Conservation (phyloP, 805 yeast species). For the Millerozyma acaciae region DNA sequence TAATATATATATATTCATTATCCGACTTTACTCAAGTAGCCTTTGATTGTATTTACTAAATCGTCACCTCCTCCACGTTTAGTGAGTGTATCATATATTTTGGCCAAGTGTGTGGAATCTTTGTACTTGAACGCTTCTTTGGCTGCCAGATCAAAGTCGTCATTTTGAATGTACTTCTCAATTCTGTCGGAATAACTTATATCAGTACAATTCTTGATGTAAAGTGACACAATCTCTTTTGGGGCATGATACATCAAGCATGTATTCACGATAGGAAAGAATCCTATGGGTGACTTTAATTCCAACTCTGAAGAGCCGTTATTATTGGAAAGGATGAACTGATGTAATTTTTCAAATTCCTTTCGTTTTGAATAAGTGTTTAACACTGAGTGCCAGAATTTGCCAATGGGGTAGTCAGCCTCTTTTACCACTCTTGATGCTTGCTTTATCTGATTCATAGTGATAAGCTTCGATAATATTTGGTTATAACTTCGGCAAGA, state of each 20-base stretch:
- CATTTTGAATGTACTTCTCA: slow-evolving; percentile 49
- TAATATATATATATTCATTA: slow-evolving; percentile 12
- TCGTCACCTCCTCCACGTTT: slow-evolving; percentile 11
- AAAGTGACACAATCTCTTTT: slow-evolving; percentile 54
- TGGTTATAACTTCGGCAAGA: slow-evolving; percentile 21
- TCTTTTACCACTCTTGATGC: slow-evolving; percentile 30
- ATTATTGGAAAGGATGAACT: slow-evolving; percentile 22
- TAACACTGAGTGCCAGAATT: slow-evolving; percentile 33
- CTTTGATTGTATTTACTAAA: slow-evolving; percentile 13
- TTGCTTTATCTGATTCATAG: slow-evolving; percentile 35
- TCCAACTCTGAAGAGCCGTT: slow-evolving; percentile 17
- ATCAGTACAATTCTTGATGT: slow-evolving; percentile 50
- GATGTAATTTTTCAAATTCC: slow-evolving; percentile 33
- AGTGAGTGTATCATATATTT: slow-evolving; percentile 18
- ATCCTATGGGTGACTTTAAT: slow-evolving; percentile 66
- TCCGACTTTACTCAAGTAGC: slow-evolving; percentile 24
- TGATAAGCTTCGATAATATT: slow-evolving; percentile 24
- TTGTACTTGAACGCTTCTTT: slow-evolving; percentile 44
- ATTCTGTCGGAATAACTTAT: slow-evolving; percentile 44
- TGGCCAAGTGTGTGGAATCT: slow-evolving; percentile 32
- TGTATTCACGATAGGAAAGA: slow-evolving; percentile 56
- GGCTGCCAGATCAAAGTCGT: slow-evolving; percentile 48
- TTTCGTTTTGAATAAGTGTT: slow-evolving; percentile 22
- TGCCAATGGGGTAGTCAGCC: slow-evolving; percentile 26
- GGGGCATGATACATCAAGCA: slow-evolving; percentile 50